phyloP scores from a whole-genome alignment of 73 alveolate species.

The Blepharisma japonicum region DNA sequence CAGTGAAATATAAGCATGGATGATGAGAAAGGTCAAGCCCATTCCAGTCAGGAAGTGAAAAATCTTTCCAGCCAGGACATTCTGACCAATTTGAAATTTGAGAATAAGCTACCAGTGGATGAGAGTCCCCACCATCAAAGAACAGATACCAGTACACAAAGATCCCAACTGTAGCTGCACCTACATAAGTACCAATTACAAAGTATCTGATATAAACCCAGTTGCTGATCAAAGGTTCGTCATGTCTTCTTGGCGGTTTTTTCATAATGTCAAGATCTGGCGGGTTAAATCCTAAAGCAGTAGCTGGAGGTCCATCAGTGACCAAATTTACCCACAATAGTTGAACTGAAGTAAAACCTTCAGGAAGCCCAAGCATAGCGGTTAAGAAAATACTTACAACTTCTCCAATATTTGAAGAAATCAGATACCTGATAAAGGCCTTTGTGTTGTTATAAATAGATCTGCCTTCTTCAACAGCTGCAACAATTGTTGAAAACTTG shows the following conservation, averaged over 20 bases:
- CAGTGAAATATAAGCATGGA: slow-evolving; percentile 93
- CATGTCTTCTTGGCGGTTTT: slow-evolving; percentile 87
- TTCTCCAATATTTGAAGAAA: slow-evolving; percentile 98
- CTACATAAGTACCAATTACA: slow-evolving; percentile 88
- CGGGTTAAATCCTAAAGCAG: slow-evolving; percentile 98
- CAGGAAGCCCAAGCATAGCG: slow-evolving; percentile 98
- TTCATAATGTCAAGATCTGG: slow-evolving; percentile 96
- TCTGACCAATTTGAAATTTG: slow-evolving; percentile 60
- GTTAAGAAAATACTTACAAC: slow-evolving; percentile 96
- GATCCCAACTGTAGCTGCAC: slow-evolving; percentile 84
- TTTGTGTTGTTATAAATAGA: slow-evolving; percentile 97
- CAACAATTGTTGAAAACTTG: slow-evolving; percentile 97
- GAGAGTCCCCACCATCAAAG: slow-evolving; percentile 75
- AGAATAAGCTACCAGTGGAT: slow-evolving; percentile 54
- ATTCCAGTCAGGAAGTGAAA: slow-evolving; percentile 12
- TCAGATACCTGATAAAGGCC: slow-evolving; percentile 97
- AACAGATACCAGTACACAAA: slow-evolving; percentile 67
- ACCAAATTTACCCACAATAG: slow-evolving; percentile 99
- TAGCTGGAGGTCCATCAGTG: slow-evolving; percentile 98
- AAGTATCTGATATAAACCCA: slow-evolving; percentile 64
- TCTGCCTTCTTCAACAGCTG: slow-evolving; percentile 99
- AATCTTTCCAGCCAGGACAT: slow-evolving; percentile 36
- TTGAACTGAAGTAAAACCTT: slow-evolving; percentile 97
- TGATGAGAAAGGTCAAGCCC: slow-evolving; percentile 38
- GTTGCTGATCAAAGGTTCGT: slow-evolving; percentile 66